Evolutionary conservation across 371 early-diverging fungal genomes (phyloP).

Genomic region (Mortierella sp.): DNA sequence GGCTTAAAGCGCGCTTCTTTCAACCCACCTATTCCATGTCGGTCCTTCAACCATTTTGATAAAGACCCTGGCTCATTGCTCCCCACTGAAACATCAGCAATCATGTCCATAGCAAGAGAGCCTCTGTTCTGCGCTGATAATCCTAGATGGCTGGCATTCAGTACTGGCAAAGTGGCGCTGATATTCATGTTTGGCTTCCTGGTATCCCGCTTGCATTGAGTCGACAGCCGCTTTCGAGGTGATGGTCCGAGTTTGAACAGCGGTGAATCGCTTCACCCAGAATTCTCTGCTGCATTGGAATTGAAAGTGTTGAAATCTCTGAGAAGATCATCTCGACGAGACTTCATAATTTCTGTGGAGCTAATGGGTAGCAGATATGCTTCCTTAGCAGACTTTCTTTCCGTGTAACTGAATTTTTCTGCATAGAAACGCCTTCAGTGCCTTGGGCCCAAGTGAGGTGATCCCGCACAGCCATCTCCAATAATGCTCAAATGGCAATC

Average conservation of each 20-base stretch:
- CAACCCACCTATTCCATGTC: too few relatives aligned
- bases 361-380: not conserved
- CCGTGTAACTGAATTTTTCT: slow-evolving; percentile 1
- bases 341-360: not conserved
- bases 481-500: not conserved
- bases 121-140: too few relatives aligned
- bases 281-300: not conserved
- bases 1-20: too few relatives aligned
- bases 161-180: slow-evolving; percentile 1
- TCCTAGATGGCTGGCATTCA: slow-evolving; percentile 1
- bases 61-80: too few relatives aligned
- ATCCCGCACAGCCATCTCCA: slow-evolving; percentile 1
- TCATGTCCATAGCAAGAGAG: too few relatives aligned
- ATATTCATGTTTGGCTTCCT: not conserved
- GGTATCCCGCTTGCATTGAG: slow-evolving; percentile 5
- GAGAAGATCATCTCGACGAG: slow-evolving; percentile 1
- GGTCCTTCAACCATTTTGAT: too few relatives aligned
- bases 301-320: not conserved
- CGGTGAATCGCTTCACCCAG: slow-evolving; percentile 1
- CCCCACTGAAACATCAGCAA: too few relatives aligned
- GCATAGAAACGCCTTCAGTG: not conserved
- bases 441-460: not conserved
- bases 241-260: slow-evolving; percentile 1
- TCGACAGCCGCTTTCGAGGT: slow-evolving; percentile 2
- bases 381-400: not conserved